A percentile compares a stretch with the other conserved stretches of the same genome.
Evolutionary conservation across 805 yeast species (phyloP).

Genomic region (Cyberlindnera xishuangbannaensis): DNA sequence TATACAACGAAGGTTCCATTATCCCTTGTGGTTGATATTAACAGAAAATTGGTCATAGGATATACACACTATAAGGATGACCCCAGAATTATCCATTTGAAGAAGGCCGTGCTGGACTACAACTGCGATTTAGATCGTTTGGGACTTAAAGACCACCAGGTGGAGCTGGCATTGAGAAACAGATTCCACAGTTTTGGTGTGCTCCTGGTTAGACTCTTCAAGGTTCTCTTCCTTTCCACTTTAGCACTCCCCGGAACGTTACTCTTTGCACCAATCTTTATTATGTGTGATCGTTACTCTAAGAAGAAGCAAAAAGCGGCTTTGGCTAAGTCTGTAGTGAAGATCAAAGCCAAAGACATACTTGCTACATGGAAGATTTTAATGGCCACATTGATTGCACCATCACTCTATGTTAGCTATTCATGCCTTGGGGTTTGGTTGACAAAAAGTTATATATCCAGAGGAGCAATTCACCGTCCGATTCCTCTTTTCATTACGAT

Average conservation of each 20-base stretch:
- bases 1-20: slow-evolving; percentile 69
- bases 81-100: slow-evolving; percentile 58
- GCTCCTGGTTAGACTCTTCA: slow-evolving; percentile 45
- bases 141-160: slow-evolving; percentile 70
- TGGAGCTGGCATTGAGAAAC: slow-evolving; percentile 45
- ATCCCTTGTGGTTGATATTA: slow-evolving; percentile 80
- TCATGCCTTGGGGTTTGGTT: slow-evolving; percentile 43
- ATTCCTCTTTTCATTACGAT: slow-evolving; percentile 36
- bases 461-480: slow-evolving; percentile 14
- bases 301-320: slow-evolving; percentile 70
- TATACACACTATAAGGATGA: slow-evolving; percentile 72
- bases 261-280: slow-evolving; percentile 80
- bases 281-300: slow-evolving; percentile 65
- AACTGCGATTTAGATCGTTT: slow-evolving; percentile 58
- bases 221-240: slow-evolving; percentile 45
- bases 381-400: slow-evolving; percentile 80
- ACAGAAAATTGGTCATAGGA: slow-evolving; percentile 79
- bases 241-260: slow-evolving; percentile 82
- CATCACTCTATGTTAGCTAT: slow-evolving; percentile 72
- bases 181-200: slow-evolving; percentile 41
- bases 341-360: slow-evolving; percentile 84
- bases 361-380: slow-evolving; percentile 94
- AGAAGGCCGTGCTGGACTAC: slow-evolving; percentile 58
- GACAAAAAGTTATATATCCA: slow-evolving; percentile 28
- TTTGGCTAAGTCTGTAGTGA: slow-evolving; percentile 84